A percentile compares a stretch with the other conserved stretches of the same genome.
phyloP scores from a whole-genome alignment of 1,284 basidiomycete genomes.

The Apiotrichum veenhuisii region DNA sequence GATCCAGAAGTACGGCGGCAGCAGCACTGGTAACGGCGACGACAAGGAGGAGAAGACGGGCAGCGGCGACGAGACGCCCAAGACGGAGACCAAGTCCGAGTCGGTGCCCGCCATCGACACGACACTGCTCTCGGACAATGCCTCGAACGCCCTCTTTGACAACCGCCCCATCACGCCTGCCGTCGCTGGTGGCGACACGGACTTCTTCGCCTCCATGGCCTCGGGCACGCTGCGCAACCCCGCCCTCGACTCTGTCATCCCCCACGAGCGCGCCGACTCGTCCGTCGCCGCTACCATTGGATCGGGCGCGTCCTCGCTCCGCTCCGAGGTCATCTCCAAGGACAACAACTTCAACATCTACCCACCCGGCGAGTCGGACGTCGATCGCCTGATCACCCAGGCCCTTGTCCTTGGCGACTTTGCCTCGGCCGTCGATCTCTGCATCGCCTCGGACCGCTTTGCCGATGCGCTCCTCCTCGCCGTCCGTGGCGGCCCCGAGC shows the following conservation, averaged over 20 bases:
- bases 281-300: constrained; percentile 87
- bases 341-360: constrained; percentile 85
- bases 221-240: constrained; percentile 55
- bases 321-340: constrained; percentile 61
- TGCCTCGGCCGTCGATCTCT: constrained; percentile 83
- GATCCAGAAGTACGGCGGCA: constrained; percentile 58
- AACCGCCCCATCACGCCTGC: constrained; percentile 38
- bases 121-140: neutral
- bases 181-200: constrained; percentile 60
- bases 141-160: constrained; percentile 53
- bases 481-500: constrained; percentile 81
- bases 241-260: constrained; percentile 63
- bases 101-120: constrained; percentile 48
- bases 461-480: constrained; percentile 94
- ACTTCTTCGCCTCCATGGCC: constrained; percentile 83
- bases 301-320: constrained; percentile 76
- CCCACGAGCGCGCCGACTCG: constrained; percentile 76
- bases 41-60: constrained; percentile 2
- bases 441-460: constrained; percentile 81
- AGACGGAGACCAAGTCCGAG: constrained; percentile 58
- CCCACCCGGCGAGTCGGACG: constrained; percentile 79
- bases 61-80: constrained; percentile 59
- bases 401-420: constrained; percentile 94
- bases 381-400: constrained; percentile 84
- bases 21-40: constrained; percentile 14